A percentile compares a stretch with the other conserved stretches of the same genome.
Conservation (phyloP, 768 basidiomycete species). For the Lentinus tigrinus region DNA sequence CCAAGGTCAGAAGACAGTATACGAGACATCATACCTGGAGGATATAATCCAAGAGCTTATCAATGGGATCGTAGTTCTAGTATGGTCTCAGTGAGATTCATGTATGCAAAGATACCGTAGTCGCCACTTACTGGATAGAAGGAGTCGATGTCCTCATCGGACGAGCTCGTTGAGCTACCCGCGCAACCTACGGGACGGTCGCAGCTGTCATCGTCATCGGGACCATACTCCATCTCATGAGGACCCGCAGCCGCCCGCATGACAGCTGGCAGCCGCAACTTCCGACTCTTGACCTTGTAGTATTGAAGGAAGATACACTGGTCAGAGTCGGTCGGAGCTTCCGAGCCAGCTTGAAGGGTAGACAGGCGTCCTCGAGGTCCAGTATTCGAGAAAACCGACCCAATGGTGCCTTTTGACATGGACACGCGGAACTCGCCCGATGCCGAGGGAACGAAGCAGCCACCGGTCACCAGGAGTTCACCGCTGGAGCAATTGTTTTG, state of each 20-base stretch:
- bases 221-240: not conserved
- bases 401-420: not conserved
- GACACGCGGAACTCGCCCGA: not conserved
- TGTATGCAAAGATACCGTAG: no score
- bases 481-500: not conserved
- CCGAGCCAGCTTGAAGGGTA: not conserved
- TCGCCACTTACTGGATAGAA: no score
- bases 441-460: not conserved
- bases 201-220: not conserved
- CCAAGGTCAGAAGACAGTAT: no score
- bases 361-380: not conserved
- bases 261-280: not conserved
- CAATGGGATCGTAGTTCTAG: no score
- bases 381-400: not conserved
- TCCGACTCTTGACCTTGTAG: conserved; percentile 6
- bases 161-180: not conserved
- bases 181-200: not conserved
- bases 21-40: no score
- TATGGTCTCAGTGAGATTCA: no score
- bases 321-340: not conserved
- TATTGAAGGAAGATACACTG: conserved; percentile 15
- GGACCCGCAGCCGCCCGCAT: conserved; percentile 7
- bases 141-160: not conserved
- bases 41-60: no score
- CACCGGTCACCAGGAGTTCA: not conserved